These are phyloP conservation scores for Stachybotrys echinatus DNA, from an alignment of 2,329 filamentous ascomycete genomes.

Conservation along the genomic window DNA sequence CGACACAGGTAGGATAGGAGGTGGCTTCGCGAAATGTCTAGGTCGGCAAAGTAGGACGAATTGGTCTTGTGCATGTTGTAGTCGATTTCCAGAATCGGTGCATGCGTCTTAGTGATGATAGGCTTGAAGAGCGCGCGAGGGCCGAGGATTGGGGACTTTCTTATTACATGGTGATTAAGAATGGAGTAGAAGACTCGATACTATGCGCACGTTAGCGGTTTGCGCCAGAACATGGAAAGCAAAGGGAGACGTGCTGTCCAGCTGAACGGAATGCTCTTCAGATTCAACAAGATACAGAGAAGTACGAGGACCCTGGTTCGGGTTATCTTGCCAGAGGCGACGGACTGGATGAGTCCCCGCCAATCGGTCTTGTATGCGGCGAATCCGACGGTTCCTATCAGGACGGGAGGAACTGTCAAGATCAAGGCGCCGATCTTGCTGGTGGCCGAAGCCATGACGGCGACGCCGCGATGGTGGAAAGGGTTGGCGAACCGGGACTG, in stretches of 20 bases:
- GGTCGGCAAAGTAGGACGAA: slow-evolving; percentile 81
- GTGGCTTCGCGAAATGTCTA: slow-evolving; percentile 78
- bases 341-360: slow-evolving; percentile 29
- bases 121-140: slow-evolving; percentile 69
- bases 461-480: slow-evolving; percentile 10
- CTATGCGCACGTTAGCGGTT: slow-evolving; percentile 24
- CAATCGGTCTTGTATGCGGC: slow-evolving; percentile 41
- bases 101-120: slow-evolving; percentile 59
- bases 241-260: slow-evolving; percentile 62
- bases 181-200: slow-evolving; percentile 55
- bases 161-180: slow-evolving; percentile 46
- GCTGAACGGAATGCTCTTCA: slow-evolving; percentile 68
- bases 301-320: slow-evolving; percentile 48
- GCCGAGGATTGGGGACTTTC: slow-evolving; percentile 41
- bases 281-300: slow-evolving; percentile 56
- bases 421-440: slow-evolving; percentile 27
- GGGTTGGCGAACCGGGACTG: not conserved
- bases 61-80: slow-evolving; percentile 83
- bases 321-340: slow-evolving; percentile 49
- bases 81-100: slow-evolving; percentile 73
- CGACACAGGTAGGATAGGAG: slow-evolving; percentile 66
- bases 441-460: slow-evolving; percentile 24
- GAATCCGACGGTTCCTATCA: slow-evolving; percentile 38
- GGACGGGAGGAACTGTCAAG: slow-evolving; percentile 32
- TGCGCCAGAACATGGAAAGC: not conserved